A percentile compares a stretch with the other conserved stretches of the same genome.
Evolutionary conservation across 2,329 filamentous ascomycete species (phyloP).

Genomic region (Nigrospora sphaerica): DNA sequence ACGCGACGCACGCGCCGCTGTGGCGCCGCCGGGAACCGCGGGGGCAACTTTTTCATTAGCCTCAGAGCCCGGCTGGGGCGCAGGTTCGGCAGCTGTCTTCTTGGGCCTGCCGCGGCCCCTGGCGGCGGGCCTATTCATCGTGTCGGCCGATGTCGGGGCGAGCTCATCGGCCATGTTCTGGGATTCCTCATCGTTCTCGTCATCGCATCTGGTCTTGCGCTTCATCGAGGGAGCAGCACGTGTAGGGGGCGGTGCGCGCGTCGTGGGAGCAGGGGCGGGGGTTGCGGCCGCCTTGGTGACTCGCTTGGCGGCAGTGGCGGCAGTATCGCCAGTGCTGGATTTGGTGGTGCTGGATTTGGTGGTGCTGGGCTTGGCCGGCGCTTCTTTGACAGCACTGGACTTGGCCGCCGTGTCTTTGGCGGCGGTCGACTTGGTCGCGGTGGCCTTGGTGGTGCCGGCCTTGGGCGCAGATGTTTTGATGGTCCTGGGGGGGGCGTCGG

Average conservation of each 20-base stretch:
- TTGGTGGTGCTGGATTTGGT: slow-evolving; percentile 5
- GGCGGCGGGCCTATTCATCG: slow-evolving; percentile 22
- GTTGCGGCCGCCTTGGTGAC: slow-evolving; percentile 5
- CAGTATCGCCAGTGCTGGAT: slow-evolving; percentile 13
- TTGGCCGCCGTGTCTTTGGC: slow-evolving; percentile 27
- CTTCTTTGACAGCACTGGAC: slow-evolving; percentile 28
- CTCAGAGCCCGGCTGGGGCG: slow-evolving; percentile 18
- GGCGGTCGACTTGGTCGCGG: slow-evolving; percentile 25
- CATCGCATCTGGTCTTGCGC: slow-evolving; percentile 49
- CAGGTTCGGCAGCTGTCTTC: slow-evolving; percentile 28
- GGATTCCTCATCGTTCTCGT: slow-evolving; percentile 42
- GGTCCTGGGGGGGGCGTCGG: slow-evolving; percentile 3
- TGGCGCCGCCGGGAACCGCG: slow-evolving; percentile 8
- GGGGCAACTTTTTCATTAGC: slow-evolving; percentile 16
- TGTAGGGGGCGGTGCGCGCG: slow-evolving; percentile 10
- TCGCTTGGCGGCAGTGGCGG: slow-evolving; percentile 28
- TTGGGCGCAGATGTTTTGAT: slow-evolving; percentile 24
- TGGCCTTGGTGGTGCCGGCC: slow-evolving; percentile 25
- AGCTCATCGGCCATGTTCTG: slow-evolving; percentile 16
- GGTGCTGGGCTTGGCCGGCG: slow-evolving; percentile 33
- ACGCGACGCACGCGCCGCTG: slow-evolving; percentile 28
- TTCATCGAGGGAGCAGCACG: slow-evolving; percentile 23
- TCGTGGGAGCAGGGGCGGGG: slow-evolving; percentile 12
- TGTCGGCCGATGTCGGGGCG: slow-evolving; percentile 15
- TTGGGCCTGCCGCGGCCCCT: slow-evolving; percentile 39